Evolutionary conservation across 306 rosid genomes (phyloP).

Genomic region (Fragaria ananassa): DNA sequence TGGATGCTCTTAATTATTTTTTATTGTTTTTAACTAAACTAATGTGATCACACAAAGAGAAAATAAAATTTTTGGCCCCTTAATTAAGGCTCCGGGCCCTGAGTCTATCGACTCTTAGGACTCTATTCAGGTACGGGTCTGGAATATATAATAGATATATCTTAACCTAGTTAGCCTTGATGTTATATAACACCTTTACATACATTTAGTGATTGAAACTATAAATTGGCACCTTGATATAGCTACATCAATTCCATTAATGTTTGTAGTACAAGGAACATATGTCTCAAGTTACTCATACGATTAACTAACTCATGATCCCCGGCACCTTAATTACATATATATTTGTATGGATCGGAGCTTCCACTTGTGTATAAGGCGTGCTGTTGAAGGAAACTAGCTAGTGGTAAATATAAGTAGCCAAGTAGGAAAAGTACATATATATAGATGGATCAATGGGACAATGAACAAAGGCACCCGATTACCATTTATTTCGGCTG

Average conservation of each 20-base stretch:
- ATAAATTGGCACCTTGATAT: neutral
- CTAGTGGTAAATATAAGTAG: conserved; percentile 14
- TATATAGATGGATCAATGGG: conserved; percentile 24
- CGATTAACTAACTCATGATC: neutral
- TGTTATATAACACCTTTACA: conserved; percentile 47
- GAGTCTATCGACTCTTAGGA: no score
- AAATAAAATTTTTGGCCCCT: no score
- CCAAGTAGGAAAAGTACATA: no score
- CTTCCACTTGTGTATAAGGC: conserved; percentile 5
- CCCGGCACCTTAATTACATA: neutral
- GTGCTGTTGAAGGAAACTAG: conserved; percentile 37
- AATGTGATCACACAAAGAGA: no score
- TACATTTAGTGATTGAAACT: conserved; percentile 14
- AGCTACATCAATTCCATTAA: neutral
- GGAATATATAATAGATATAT: neutral
- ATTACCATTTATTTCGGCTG: conserved; percentile 55
- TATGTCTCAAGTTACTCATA: neutral
- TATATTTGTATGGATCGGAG: neutral
- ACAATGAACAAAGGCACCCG: conserved; percentile 41
- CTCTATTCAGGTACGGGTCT: no score
- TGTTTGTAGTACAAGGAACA: neutral
- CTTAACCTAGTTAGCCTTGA: conserved; percentile 28
- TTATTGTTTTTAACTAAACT: no score
- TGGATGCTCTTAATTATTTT: no score
- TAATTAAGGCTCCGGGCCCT: no score